Evolutionary conservation across 78 protist species (phyloP).

Genomic region (Dictyostelium intermedium): DNA sequence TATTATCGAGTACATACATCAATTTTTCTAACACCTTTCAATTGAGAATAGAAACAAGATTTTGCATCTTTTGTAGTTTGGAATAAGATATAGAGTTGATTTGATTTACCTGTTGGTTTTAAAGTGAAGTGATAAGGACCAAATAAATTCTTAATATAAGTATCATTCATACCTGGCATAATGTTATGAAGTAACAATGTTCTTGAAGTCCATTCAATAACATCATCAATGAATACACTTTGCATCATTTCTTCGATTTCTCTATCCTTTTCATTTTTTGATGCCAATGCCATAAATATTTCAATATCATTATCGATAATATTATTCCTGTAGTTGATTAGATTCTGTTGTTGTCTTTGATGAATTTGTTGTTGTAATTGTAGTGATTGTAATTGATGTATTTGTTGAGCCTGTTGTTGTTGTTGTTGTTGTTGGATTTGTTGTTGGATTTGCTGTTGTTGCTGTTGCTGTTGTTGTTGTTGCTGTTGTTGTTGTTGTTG

Average conservation of each 20-base stretch:
- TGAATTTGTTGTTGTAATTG: not conserved
- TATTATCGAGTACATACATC: constrained; percentile 80
- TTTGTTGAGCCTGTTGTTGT: not conserved
- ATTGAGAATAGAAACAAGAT: constrained; percentile 35
- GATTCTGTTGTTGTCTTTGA: not conserved
- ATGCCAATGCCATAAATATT: not conserved
- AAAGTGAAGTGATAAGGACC: not conserved
- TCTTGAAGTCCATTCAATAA: constrained; percentile 56
- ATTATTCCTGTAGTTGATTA: not conserved
- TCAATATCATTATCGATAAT: not conserved
- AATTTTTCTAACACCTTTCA: constrained; percentile 54
- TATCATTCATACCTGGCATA: constrained; percentile 58
- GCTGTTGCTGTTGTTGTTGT: not conserved
- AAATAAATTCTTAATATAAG: not conserved
- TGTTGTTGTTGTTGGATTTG: not conserved
- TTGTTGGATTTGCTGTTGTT: not conserved
- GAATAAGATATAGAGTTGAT: constrained; percentile 51
- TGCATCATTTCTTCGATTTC: constrained; percentile 4
- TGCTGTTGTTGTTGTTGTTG: not conserved
- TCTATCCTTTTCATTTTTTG: constrained; percentile 4
- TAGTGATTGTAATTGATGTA: not conserved
- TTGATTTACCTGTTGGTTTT: constrained; percentile 32
- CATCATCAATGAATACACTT: constrained; percentile 23
- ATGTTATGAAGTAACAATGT: constrained; percentile 60
- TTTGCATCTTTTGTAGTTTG: constrained; percentile 27